A percentile compares a stretch with the other conserved stretches of the same genome.
phyloP scores from a whole-genome alignment of 345 rosid genomes.

The Alliaria petiolata region DNA sequence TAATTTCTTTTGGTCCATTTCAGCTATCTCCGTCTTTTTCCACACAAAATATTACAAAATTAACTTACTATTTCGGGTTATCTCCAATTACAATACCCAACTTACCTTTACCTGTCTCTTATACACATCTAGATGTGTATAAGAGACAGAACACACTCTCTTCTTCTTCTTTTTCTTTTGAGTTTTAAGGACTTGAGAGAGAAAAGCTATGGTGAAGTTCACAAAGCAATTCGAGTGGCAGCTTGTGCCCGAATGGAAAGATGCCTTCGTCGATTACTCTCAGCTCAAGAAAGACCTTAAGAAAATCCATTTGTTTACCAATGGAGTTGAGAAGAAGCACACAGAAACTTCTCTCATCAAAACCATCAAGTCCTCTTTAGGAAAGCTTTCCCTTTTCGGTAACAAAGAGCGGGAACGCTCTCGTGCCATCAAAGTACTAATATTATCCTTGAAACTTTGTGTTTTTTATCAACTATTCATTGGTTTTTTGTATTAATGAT shows the following conservation, averaged over 20 bases:
- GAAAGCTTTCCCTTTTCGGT: conserved; percentile 42
- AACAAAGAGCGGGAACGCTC: conserved; percentile 42
- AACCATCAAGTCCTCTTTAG: conserved; percentile 44
- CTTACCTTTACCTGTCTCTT: conserved; percentile 1
- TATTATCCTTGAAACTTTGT: neutral
- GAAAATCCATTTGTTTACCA: conserved; percentile 43
- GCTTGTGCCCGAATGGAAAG: conserved; percentile 98
- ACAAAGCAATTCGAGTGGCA: conserved; percentile 88
- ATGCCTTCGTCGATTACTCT: conserved; percentile 93
- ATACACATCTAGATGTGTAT: too few species aligned
- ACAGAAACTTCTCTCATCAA: conserved; percentile 26
- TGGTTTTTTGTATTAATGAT: neutral
- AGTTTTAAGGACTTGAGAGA: conserved; percentile 11
- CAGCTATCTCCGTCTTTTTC: conserved; percentile 21
- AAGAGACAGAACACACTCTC: neutral
- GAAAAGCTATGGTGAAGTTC: conserved; percentile 69
- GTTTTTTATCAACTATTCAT: neutral
- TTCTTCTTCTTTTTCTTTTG: neutral
- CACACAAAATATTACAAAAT: conserved; percentile 15
- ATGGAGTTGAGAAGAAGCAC: conserved; percentile 9
- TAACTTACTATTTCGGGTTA: conserved; percentile 17
- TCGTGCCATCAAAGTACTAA: conserved; percentile 67
- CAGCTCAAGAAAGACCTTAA: conserved; percentile 84
- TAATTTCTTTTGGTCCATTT: conserved; percentile 35
- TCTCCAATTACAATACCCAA: neutral